phyloP scores from a whole-genome alignment of 1,284 basidiomycete genomes.

The Heterobasidion parviporum region DNA sequence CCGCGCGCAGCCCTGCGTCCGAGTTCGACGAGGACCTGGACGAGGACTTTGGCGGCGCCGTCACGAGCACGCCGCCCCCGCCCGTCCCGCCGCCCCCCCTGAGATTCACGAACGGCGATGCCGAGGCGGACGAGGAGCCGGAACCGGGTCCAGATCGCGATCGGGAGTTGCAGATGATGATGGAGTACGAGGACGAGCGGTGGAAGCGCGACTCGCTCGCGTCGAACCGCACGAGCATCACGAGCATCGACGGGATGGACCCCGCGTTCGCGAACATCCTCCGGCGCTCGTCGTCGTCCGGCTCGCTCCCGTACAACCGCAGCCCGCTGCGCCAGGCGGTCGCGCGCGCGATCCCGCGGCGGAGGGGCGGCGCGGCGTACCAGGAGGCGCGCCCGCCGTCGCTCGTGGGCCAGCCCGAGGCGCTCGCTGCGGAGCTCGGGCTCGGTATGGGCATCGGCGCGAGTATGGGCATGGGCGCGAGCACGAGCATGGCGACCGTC shows the following conservation, averaged over 20 bases:
- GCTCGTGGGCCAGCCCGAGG: conserved; percentile 59
- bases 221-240: conserved; percentile 37
- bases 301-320: conserved; percentile 36
- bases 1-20: conserved; percentile 43
- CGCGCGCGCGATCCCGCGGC: conserved; percentile 37
- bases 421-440: conserved; percentile 57
- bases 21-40: conserved; percentile 26
- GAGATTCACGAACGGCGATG: conserved; percentile 25
- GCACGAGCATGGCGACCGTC: conserved; percentile 26
- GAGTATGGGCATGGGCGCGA: conserved; percentile 22
- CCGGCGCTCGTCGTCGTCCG: conserved; percentile 47
- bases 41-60: conserved; percentile 30
- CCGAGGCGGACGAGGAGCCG: conserved; percentile 18
- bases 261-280: conserved; percentile 74
- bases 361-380: conserved; percentile 58
- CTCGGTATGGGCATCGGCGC: conserved; percentile 4
- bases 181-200: not conserved
- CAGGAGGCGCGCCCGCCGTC: conserved; percentile 60
- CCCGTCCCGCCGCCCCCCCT: conserved; percentile 40
- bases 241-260: conserved; percentile 77
- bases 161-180: conserved; percentile 29
- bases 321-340: conserved; percentile 52
- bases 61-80: conserved; percentile 30
- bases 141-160: conserved; percentile 18
- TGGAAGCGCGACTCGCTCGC: not conserved